Percentiles rank a stretch among this genome's conserved stretches.
phyloP scores from a whole-genome alignment of 2,329 filamentous ascomycete genomes.

The Didymella exigua region DNA sequence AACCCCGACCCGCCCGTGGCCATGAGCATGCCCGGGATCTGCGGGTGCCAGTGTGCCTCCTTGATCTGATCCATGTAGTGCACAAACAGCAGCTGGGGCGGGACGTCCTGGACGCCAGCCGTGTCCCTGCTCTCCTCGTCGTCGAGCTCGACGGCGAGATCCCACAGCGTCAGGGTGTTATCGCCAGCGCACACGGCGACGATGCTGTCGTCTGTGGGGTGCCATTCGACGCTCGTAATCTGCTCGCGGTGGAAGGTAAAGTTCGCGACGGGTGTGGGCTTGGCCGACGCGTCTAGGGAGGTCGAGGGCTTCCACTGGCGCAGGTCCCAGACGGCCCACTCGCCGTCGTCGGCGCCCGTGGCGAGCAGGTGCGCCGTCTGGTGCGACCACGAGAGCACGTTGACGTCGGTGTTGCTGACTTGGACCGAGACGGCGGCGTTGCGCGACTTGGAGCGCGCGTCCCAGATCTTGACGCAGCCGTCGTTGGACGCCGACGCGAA shows the following conservation, averaged over 20 bases:
- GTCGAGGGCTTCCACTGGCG: conserved; percentile 83
- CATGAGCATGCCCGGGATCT: conserved; percentile 88
- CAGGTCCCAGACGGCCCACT: conserved; percentile 96
- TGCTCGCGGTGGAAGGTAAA: conserved; percentile 97
- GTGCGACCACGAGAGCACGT: conserved; percentile 94
- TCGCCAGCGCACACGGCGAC: conserved; percentile 90
- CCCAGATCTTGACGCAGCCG: conserved; percentile 95
- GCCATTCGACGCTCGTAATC: conserved; percentile 95
- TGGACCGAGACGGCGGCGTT: conserved; percentile 86
- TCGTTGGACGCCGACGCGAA: conserved; percentile 95
- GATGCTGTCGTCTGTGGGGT: conserved; percentile 95
- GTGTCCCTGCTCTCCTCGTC: conserved; percentile 95
- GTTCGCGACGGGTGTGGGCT: conserved; percentile 81
- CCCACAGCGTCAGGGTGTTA: conserved; percentile 94
- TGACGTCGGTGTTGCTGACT: conserved; percentile 84
- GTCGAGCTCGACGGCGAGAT: conserved; percentile 93
- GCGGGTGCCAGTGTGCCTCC: conserved; percentile 96
- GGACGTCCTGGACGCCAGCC: conserved; percentile 85
- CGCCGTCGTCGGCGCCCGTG: conserved; percentile 89
- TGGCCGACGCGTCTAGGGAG: conserved; percentile 55
- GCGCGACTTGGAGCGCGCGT: conserved; percentile 86
- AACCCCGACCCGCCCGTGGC: conserved; percentile 89
- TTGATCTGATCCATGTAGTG: conserved; percentile 96
- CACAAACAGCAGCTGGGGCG: conserved; percentile 92
- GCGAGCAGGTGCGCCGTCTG: conserved; percentile 89